These are phyloP conservation scores for Priceomyces medius DNA, from an alignment of 805 yeast species.

Conservation along the genomic window DNA sequence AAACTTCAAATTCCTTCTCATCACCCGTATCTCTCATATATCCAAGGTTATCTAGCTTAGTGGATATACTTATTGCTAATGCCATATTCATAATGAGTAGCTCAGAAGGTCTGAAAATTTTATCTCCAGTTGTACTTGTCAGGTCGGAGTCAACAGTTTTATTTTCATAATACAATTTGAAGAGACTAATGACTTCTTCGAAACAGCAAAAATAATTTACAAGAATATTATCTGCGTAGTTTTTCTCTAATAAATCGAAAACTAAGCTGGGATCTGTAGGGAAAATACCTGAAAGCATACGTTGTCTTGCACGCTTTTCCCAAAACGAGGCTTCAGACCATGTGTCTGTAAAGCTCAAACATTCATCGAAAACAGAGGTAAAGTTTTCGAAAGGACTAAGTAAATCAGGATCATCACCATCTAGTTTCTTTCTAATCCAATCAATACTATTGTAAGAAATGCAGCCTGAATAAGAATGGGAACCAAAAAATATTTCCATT, in stretches of 20 bases:
- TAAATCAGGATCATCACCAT: constrained; percentile 17
- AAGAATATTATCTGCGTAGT: constrained; percentile 20
- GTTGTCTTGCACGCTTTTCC: constrained; percentile 27
- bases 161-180: neutral
- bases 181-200: neutral
- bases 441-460: constrained; percentile 34
- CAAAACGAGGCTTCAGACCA: constrained; percentile 24
- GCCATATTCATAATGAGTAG: constrained; percentile 31
- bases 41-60: neutral
- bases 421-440: constrained; percentile 31
- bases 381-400: constrained; percentile 28
- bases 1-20: neutral
- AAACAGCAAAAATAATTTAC: constrained; percentile 20
- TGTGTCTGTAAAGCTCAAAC: constrained; percentile 15
- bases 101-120: constrained; percentile 23
- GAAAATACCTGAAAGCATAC: constrained; percentile 12
- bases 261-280: constrained; percentile 24
- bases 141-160: neutral
- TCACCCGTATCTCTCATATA: too few species aligned
- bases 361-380: constrained; percentile 20
- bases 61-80: constrained; percentile 4
- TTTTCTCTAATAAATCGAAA: constrained; percentile 25
- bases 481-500: constrained; percentile 28
- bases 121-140: neutral
- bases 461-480: constrained; percentile 36